A percentile compares a stretch with the other conserved stretches of the same genome.
phyloP scores from a whole-genome alignment of 208 protist genomes.

The Trypanosoma vivax region DNA sequence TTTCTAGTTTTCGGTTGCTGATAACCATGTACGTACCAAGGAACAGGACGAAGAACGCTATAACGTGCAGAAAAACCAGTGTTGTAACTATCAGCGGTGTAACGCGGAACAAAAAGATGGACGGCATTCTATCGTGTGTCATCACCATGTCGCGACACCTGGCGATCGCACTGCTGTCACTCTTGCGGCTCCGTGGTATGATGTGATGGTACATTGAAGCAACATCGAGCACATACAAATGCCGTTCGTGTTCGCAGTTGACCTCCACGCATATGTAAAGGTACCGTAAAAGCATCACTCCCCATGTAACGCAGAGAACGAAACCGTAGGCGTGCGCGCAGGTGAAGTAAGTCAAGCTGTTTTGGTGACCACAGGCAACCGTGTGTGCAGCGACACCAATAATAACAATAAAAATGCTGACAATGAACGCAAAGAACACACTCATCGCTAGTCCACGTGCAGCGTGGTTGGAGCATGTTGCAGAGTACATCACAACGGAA shows the following conservation, averaged over 20 bases:
- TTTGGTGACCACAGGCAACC: conserved; percentile 16
- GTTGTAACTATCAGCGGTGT: conserved; percentile 21
- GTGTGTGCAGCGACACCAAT: conserved; percentile 40
- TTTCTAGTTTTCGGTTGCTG: neutral
- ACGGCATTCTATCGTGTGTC: conserved; percentile 36
- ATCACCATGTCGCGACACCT: conserved; percentile 30
- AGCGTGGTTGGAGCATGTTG: conserved; percentile 60
- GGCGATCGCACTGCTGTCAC: conserved; percentile 36
- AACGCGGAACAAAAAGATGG: conserved; percentile 30
- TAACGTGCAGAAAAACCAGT: conserved; percentile 28
- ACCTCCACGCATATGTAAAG: conserved; percentile 38
- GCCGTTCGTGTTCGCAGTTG: conserved; percentile 26
- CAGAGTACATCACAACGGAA: conserved; percentile 67
- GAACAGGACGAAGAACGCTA: conserved; percentile 27
- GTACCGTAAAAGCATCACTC: conserved; percentile 48
- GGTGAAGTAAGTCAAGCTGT: conserved; percentile 28
- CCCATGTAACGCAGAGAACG: conserved; percentile 32
- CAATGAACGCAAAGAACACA: conserved; percentile 42
- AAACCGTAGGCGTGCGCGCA: conserved; percentile 56
- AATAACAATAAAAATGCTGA: conserved; percentile 30
- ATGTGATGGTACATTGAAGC: conserved; percentile 51
- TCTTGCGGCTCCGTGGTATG: conserved; percentile 24
- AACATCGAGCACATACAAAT: conserved; percentile 70
- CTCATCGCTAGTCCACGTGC: conserved; percentile 46
- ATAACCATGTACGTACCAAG: conserved; percentile 1